Conservation (phyloP, 2,329 filamentous ascomycete genomes). For the Ilyonectria mors-panacis region DNA sequence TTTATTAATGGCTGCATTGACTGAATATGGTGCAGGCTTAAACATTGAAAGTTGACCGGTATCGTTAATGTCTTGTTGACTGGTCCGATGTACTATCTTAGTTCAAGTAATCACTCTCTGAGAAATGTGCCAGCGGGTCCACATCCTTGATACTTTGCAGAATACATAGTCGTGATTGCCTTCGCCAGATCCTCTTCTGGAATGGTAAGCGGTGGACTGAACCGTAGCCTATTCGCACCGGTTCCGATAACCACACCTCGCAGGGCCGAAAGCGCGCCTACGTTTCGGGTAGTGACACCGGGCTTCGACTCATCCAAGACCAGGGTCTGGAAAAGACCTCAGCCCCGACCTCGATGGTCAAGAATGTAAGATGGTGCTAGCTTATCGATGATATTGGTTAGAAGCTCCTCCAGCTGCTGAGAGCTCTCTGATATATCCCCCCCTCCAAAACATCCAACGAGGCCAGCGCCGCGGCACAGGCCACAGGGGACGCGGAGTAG, state of each 20-base stretch:
- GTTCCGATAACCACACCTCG: conserved; percentile 25
- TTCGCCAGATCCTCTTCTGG: conserved; percentile 27
- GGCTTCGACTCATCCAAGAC: conserved; percentile 20
- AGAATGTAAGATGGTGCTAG: conserved; percentile 14
- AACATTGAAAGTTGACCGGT: not conserved
- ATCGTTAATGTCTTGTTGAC: not conserved
- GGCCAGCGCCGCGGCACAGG: conserved; percentile 22
- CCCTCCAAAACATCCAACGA: conserved; percentile 14
- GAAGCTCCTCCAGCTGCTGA: conserved; percentile 20
- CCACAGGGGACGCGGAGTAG: conserved; percentile 10
- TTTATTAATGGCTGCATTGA: not conserved
- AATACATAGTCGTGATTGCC: conserved; percentile 3
- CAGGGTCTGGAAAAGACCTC: conserved; percentile 29
- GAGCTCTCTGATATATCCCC: conserved; percentile 17
- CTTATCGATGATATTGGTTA: conserved; percentile 10
- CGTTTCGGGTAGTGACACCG: conserved; percentile 15
- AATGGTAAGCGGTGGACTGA: conserved; percentile 25
- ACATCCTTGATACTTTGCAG: conserved; percentile 25
- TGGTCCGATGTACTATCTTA: not conserved
- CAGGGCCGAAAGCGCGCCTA: conserved; percentile 1
- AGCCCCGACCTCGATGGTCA: conserved; percentile 9
- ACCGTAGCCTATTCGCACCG: conserved; percentile 22
- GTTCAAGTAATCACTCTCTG: conserved; percentile 22
- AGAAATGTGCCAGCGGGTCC: not conserved
- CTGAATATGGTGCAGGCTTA: not conserved